Base-by-base conservation (phyloP, 2,329 filamentous ascomycete species). In the Trichoderma sp. region DNA sequence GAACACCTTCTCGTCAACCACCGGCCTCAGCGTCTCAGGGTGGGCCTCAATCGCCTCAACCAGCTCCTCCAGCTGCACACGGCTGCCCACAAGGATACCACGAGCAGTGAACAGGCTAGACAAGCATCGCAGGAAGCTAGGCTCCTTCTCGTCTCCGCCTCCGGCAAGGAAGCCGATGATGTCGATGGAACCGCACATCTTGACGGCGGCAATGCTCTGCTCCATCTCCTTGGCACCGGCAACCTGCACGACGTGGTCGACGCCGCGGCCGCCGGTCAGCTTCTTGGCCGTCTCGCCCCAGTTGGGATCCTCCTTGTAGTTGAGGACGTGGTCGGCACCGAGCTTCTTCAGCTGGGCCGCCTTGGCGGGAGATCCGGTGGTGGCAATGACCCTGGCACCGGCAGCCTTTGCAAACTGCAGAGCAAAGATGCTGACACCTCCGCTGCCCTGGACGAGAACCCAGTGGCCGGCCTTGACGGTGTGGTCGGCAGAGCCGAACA, bases 401-500 rank as follows among this genome's bases (percentile, higher is more conserved):
- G 85, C 86, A 1, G 86, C 86, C 79, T 87, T 87, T 72, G 87
- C 87, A 77, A 89, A 88, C 83, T 88, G 92, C n/a, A 93, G 82
- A 4, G 88, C 92, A 75, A 93, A 93, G 76, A 93, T 87, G 77
- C 88, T 90, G 8, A 94, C 92, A 75, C 92, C 92, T 24, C 92
- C 92, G 0, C 91, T 93, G n/a, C 92, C 92, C 82, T 93, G 91
- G 1, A 91, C 91, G 41, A 94, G 86, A 3, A 94, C 91, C 79
- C 82, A 86, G 76, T 89, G 83, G 4, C 91, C 91, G 0, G 89
- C 87, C 79, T 86, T 85, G 75, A 92, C 77, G 64, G 80, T 80
- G 76, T 82, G 81, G 29, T 85, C 84, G 78, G 83, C 83, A 35
- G 91, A 79, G 2, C 91, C 91, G 78, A 89, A 92, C 14, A 93